Evolutionary conservation across 805 yeast genomes (phyloP).

Genomic region (Teunomyces panamensis): DNA sequence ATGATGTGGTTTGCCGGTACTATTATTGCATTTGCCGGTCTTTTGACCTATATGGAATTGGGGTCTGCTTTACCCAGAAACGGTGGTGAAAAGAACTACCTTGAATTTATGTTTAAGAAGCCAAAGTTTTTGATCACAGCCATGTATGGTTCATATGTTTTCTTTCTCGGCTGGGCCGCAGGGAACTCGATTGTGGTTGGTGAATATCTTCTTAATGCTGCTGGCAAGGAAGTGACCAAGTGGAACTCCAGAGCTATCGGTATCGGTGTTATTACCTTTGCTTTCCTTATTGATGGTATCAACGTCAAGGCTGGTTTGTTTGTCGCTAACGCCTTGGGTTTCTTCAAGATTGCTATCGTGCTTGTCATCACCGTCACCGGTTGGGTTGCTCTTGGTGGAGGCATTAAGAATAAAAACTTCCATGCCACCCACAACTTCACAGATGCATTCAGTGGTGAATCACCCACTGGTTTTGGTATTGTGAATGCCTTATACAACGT

Average conservation of each 20-base stretch:
- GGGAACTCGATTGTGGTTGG: slow-evolving; percentile 82
- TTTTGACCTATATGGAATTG: slow-evolving; percentile 75
- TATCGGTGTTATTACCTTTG: slow-evolving; percentile 67
- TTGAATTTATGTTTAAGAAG: slow-evolving; percentile 65
- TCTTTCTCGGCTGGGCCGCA: slow-evolving; percentile 82
- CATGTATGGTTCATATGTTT: slow-evolving; percentile 63
- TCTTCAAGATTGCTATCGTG: slow-evolving; percentile 71
- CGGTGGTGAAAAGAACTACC: slow-evolving; percentile 83
- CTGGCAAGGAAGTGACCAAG: slow-evolving; percentile 60
- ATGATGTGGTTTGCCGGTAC: slow-evolving; percentile 77
- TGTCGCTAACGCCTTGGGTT: slow-evolving; percentile 61
- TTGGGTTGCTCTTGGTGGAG: slow-evolving; percentile 80
- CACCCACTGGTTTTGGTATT: slow-evolving; percentile 63
- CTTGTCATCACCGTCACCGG: slow-evolving; percentile 72
- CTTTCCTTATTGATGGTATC: slow-evolving; percentile 60
- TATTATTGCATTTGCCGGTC: slow-evolving; percentile 52
- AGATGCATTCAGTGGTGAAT: slow-evolving; percentile 54
- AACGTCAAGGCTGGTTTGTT: slow-evolving; percentile 65
- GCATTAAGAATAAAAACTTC: slow-evolving; percentile 48
- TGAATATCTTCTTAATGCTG: slow-evolving; percentile 72
- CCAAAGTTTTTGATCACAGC: slow-evolving; percentile 68
- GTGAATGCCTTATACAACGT: slow-evolving; percentile 78
- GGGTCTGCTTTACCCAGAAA: slow-evolving; percentile 75
- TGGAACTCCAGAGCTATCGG: slow-evolving; percentile 83
- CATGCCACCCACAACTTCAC: slow-evolving; percentile 56